A percentile compares a stretch with the other conserved stretches of the same genome.
Evolutionary conservation across 257 asterid genomes (phyloP).

Genomic region (Solanum peruvianum): DNA sequence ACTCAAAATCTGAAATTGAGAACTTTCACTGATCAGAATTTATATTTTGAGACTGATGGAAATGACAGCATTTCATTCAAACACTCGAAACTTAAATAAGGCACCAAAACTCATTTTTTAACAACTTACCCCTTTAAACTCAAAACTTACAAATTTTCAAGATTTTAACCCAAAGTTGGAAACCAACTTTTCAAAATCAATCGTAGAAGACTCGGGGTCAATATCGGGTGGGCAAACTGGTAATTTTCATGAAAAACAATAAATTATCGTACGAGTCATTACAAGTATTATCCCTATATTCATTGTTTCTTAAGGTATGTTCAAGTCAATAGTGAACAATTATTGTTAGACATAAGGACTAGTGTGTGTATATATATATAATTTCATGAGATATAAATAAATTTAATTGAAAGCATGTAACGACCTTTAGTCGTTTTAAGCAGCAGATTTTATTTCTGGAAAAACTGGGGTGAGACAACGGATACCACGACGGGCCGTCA

Average conservation of each 20-base stretch:
- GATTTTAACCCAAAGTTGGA: background rate
- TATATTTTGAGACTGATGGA: background rate
- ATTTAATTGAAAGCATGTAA: background rate
- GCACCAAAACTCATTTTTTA: too few relatives aligned
- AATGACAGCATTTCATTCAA: background rate
- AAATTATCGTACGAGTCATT: background rate
- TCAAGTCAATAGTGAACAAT: background rate
- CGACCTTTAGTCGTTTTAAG: too few relatives aligned
- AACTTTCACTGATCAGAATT: too few relatives aligned
- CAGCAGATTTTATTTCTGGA: too few relatives aligned
- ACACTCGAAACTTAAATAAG: background rate
- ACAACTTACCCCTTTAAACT: background rate
- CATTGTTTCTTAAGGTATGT: background rate
- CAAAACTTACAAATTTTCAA: background rate
- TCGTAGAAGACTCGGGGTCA: background rate
- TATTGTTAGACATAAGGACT: too few relatives aligned
- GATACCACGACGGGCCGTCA: too few relatives aligned
- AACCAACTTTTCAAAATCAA: too few relatives aligned
- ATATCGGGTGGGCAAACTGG: background rate
- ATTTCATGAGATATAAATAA: background rate
- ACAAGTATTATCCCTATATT: background rate
- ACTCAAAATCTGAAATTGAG: background rate
- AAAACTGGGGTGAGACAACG: too few relatives aligned
- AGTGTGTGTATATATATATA: too few relatives aligned
- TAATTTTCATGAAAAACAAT: too few relatives aligned